Conservation (phyloP, 2,329 filamentous ascomycete genomes). For the Aureobasidium sp. region DNA sequence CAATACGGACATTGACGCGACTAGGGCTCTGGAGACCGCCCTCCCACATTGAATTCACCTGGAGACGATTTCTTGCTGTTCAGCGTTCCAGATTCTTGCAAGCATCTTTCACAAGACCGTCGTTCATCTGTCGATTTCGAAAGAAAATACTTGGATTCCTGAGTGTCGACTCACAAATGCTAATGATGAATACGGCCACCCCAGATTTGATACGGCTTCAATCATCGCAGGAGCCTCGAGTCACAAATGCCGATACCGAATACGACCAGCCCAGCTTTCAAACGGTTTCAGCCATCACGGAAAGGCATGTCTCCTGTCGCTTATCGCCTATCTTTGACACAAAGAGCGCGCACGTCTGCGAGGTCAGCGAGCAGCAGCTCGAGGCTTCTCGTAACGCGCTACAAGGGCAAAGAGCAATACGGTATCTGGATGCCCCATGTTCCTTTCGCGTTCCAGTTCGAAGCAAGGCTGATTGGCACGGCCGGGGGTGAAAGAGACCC, state of each 20-base stretch:
- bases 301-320: background rate
- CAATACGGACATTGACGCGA: background rate
- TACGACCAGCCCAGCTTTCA: background rate
- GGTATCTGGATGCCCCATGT: background rate
- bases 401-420: background rate
- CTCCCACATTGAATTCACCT: background rate
- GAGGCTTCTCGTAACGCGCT: background rate
- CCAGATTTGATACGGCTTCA: background rate
- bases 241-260: background rate
- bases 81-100: background rate
- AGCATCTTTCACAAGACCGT: background rate
- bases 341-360: background rate
- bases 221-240: background rate
- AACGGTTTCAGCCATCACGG: background rate
- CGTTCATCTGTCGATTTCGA: too few relatives aligned
- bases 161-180: background rate
- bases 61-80: background rate
- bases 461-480: background rate
- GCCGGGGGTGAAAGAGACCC: background rate
- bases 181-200: background rate
- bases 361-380: background rate
- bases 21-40: background rate
- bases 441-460: background rate
- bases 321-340: background rate
- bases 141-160: too few relatives aligned